Percentiles rank a stretch among this genome's conserved stretches.
phyloP scores from a whole-genome alignment of 2,329 filamentous ascomycete species.

The Nigrospora sphaerica region DNA sequence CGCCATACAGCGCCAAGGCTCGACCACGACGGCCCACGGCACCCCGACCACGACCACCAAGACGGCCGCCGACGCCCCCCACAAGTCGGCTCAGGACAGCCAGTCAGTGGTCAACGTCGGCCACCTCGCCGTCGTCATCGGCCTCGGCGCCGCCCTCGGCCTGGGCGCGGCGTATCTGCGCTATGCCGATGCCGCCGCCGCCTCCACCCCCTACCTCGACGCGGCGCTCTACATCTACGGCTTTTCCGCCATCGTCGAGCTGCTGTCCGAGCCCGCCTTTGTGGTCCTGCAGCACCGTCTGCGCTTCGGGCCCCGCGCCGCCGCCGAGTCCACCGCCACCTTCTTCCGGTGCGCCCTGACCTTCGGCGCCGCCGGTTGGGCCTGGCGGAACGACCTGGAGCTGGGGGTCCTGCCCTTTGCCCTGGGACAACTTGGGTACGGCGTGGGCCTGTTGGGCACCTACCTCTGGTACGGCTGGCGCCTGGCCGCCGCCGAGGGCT shows the following conservation, averaged over 20 bases:
- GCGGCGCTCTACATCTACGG: slow-evolving; percentile 48
- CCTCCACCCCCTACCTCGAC: slow-evolving; percentile 57
- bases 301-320: slow-evolving; percentile 71
- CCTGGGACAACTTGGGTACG: slow-evolving; percentile 75
- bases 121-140: slow-evolving; percentile 68
- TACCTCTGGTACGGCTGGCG: slow-evolving; percentile 59
- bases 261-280: slow-evolving; percentile 83
- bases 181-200: slow-evolving; percentile 36
- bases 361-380: slow-evolving; percentile 63
- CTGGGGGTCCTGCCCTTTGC: slow-evolving; percentile 84
- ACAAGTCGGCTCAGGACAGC: slow-evolving; percentile 28
- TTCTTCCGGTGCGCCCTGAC: slow-evolving; percentile 70
- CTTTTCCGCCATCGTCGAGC: slow-evolving; percentile 58
- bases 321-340: slow-evolving; percentile 77
- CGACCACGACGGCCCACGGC: slow-evolving; percentile 14
- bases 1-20: slow-evolving; percentile 73
- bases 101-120: slow-evolving; percentile 86
- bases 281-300: slow-evolving; percentile 78
- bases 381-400: slow-evolving; percentile 40
- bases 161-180: slow-evolving; percentile 64
- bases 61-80: slow-evolving; percentile 7
- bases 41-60: slow-evolving; percentile 16
- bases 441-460: slow-evolving; percentile 57
- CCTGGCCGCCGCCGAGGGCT: slow-evolving; percentile 50
- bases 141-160: slow-evolving; percentile 53